phyloP scores from a whole-genome alignment of 192 early-diverging fungal species.

The Podila verticillata region DNA sequence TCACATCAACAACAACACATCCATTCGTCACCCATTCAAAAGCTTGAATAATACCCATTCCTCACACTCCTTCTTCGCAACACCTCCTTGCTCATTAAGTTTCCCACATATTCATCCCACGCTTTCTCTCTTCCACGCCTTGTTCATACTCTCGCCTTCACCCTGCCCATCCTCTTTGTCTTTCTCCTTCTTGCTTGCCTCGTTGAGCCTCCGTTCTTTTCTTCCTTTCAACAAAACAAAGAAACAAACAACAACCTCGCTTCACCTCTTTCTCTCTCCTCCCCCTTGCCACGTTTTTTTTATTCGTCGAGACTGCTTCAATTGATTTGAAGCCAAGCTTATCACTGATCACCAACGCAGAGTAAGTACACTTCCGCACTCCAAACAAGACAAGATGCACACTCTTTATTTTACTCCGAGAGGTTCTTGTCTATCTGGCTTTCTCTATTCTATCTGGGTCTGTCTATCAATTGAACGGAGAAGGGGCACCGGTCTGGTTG shows the following conservation, averaged over 20 bases:
- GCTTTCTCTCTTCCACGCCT: not conserved
- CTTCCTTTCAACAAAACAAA: not conserved
- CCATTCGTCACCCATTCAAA: not conserved
- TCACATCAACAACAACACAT: not conserved
- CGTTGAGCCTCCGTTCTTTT: not conserved
- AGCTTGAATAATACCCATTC: not conserved
- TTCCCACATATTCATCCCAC: not conserved
- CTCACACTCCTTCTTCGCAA: not conserved
- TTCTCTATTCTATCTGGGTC: too few species aligned
- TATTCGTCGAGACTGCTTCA: not conserved
- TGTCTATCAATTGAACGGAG: too few species aligned
- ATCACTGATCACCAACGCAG: too few species aligned
- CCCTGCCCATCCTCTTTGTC: not conserved
- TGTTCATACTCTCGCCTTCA: not conserved
- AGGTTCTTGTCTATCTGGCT: too few species aligned
- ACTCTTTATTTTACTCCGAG: too few species aligned
- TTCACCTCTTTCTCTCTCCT: not conserved
- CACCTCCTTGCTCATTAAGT: not conserved
- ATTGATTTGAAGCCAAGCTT: too few species aligned
- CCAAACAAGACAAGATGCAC: too few species aligned
- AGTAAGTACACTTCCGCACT: too few species aligned
- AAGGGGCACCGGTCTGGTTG: too few species aligned
- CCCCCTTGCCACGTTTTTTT: constrained; percentile 3
- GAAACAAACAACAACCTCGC: too few species aligned
- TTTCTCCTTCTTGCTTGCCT: not conserved